Conservation (phyloP, 768 basidiomycete genomes). For the Suillus subalutaceus region DNA sequence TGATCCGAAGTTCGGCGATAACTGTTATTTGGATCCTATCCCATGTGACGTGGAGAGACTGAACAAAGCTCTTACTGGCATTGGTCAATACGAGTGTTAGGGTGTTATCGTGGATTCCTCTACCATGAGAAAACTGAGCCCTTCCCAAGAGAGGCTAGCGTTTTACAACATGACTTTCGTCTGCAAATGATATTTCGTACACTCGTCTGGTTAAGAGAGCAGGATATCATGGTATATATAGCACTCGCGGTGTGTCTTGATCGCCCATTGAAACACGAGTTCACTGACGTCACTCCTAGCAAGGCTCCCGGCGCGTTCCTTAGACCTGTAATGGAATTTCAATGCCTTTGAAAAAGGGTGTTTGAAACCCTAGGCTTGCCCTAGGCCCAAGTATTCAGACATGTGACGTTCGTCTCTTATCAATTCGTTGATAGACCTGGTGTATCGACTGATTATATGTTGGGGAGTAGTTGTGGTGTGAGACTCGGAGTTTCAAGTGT, state of each 20-base stretch:
- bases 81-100: slow-evolving; percentile 7
- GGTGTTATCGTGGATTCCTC: slow-evolving; percentile 14
- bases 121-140: no score
- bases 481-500: not conserved
- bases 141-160: not conserved
- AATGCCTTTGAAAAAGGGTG: not conserved
- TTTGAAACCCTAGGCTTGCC: no score
- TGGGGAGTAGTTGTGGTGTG: not conserved
- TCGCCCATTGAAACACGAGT: not conserved
- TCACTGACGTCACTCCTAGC: not conserved
- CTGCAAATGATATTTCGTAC: no score
- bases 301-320: not conserved
- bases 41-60: not conserved
- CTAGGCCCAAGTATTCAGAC: not conserved
- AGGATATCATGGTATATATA: not conserved
- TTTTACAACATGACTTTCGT: no score
- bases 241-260: no score
- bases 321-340: not conserved
- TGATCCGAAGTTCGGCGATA: not conserved
- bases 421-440: not conserved
- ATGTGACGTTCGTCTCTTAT: not conserved
- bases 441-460: not conserved
- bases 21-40: not conserved
- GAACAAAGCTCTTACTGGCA: not conserved
- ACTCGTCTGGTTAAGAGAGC: no score